Base-by-base conservation (phyloP, 768 basidiomycete genomes). In the Scleroderma citrinum region DNA sequence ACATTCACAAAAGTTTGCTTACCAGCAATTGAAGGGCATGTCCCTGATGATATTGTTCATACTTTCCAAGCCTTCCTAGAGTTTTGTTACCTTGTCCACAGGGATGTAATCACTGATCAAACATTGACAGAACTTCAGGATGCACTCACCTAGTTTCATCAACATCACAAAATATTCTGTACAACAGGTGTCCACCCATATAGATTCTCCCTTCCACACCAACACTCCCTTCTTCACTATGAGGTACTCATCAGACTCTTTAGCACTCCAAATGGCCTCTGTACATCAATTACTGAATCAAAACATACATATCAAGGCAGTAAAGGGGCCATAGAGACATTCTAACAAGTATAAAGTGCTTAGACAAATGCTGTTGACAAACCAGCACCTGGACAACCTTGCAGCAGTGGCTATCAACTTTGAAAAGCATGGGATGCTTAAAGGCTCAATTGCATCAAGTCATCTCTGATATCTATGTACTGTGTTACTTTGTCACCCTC, bases 391-490 rank as follows among this genome's bases (percentile, higher is more conserved):
- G 20, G 16, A 23, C 44, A 66, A 69, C 49, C 49, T 62, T 1
- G 56, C 55, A 1, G 61, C 56, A 5, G 42, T 55, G 2, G 53
- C 53, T 1, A 46, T 51, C 3, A 44, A 63, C 38, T 61, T 69
- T 24, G 30, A 44, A 14, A 19, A 40, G 1, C 38, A 37, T 7
- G 56, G 60, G 5, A 61, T 68, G 57, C 54, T 68, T 2, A 35
- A 35, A 14, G 47, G 37, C 24, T 56, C 56, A 14, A 51, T 45
- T 0, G 56, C 59, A 29, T 59, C 59, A 21, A 35, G 34, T 17
- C 34, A 35, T 13, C 5, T 17, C 34, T 13, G 13, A 6, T 14
- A 35, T 35, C 34, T 35, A 35, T 35, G 34, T 35, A 35, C 34
- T 35, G 13, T 35, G 34, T 35, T 8, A 14, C 14, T 7, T 35